Conservation (phyloP, 2,329 filamentous ascomycete species). For the Helminthosporium solani region DNA sequence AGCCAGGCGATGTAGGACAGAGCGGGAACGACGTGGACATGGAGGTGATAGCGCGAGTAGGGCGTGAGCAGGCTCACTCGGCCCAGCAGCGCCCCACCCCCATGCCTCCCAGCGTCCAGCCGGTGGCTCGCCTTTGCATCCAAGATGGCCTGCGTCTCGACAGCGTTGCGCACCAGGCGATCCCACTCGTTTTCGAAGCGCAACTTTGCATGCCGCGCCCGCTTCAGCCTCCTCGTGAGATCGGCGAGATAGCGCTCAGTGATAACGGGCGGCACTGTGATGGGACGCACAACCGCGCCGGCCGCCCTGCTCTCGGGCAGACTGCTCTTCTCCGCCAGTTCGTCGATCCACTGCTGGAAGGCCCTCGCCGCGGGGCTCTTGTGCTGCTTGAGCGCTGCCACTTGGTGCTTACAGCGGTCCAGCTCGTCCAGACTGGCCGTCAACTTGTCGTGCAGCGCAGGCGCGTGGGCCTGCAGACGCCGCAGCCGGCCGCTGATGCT, state of each 20-base stretch:
- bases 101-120: slow-evolving; percentile 64
- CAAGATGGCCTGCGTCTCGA: slow-evolving; percentile 75
- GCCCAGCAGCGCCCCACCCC: slow-evolving; percentile 46
- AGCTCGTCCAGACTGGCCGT: slow-evolving; percentile 78
- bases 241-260: slow-evolving; percentile 93
- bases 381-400: slow-evolving; percentile 73
- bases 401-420: slow-evolving; percentile 78
- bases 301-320: slow-evolving; percentile 61
- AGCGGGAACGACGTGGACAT: slow-evolving; percentile 72
- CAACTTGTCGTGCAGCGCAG: slow-evolving; percentile 80
- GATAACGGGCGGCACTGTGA: slow-evolving; percentile 72
- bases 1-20: slow-evolving; percentile 64
- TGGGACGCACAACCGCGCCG: slow-evolving; percentile 25
- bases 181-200: slow-evolving; percentile 88
- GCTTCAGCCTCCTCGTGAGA: slow-evolving; percentile 75
- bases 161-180: slow-evolving; percentile 70
- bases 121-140: slow-evolving; percentile 79
- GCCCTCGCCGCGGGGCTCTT: slow-evolving; percentile 75
- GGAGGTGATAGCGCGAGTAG: slow-evolving; percentile 74
- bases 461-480: slow-evolving; percentile 75
- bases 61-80: slow-evolving; percentile 66
- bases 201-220: slow-evolving; percentile 78
- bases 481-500: slow-evolving; percentile 73
- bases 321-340: slow-evolving; percentile 75
- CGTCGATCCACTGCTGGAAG: slow-evolving; percentile 94